These are phyloP conservation scores for Francoa sonchifolia DNA, from an alignment of 441 rosid species.

Conservation along the genomic window DNA sequence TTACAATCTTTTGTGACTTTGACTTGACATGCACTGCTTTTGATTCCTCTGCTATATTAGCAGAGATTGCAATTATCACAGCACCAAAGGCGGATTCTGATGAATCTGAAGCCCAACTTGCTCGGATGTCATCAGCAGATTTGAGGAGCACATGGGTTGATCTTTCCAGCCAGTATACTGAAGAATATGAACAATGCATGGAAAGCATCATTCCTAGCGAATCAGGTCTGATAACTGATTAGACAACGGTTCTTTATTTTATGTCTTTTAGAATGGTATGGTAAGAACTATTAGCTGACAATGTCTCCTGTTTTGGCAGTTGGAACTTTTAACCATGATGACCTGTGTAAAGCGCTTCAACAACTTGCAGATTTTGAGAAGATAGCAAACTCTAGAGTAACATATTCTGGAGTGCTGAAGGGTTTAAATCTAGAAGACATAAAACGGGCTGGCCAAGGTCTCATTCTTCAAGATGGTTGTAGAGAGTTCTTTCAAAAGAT, in stretches of 20 bases:
- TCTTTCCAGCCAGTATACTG: constrained; percentile 67
- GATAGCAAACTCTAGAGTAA: constrained; percentile 66
- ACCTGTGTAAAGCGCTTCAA: constrained; percentile 49
- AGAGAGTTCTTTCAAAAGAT: constrained; percentile 48
- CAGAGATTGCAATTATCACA: constrained; percentile 84
- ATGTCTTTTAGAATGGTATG: too few species aligned
- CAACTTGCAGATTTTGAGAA: constrained; percentile 65
- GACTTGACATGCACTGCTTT: constrained; percentile 87
- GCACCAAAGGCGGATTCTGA: constrained; percentile 67
- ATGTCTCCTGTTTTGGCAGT: constrained; percentile 28
- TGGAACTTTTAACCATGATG: constrained; percentile 47
- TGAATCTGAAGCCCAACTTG: constrained; percentile 38
- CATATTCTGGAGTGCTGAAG: constrained; percentile 63
- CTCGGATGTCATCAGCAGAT: constrained; percentile 63
- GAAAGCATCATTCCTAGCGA: constrained; percentile 54
- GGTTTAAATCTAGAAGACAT: constrained; percentile 79
- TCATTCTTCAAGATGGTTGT: constrained; percentile 80
- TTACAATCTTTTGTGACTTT: constrained; percentile 79
- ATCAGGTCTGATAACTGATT: constrained; percentile 34
- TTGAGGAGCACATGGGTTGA: constrained; percentile 65
- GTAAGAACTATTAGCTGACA: not conserved
- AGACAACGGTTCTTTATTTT: too few species aligned
- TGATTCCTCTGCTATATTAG: constrained; percentile 95
- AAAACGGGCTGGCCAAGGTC: constrained; percentile 63
- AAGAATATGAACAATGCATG: constrained; percentile 83